Conservation (phyloP, 1,284 basidiomycete genomes). For the Moesziomyces sp. region DNA sequence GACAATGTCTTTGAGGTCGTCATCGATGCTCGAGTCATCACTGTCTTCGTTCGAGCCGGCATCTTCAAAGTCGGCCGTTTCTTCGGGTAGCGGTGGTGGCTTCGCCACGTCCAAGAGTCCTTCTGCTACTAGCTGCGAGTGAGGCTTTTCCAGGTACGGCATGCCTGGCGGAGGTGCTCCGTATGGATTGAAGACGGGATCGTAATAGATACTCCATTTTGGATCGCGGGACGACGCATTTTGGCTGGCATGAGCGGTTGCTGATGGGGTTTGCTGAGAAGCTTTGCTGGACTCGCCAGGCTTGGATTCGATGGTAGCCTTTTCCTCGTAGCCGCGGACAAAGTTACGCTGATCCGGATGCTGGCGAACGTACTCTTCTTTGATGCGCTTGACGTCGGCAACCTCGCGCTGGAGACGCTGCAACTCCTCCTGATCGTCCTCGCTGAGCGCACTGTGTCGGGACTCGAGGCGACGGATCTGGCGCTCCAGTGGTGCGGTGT, state of each 20-base stretch:
- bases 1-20: constrained; percentile 59
- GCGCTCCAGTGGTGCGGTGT: constrained; percentile 41
- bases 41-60: constrained; percentile 22
- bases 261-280: neutral
- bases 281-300: neutral
- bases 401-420: constrained; percentile 44
- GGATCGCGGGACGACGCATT: constrained; percentile 14
- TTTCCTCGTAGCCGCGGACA: constrained; percentile 73
- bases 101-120: constrained; percentile 42
- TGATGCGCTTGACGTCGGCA: constrained; percentile 47
- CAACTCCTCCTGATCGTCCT: constrained; percentile 42
- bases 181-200: constrained; percentile 90
- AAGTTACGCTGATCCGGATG: constrained; percentile 85
- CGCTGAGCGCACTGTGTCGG: constrained; percentile 16
- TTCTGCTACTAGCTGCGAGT: constrained; percentile 37
- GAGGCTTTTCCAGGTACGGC: constrained; percentile 81
- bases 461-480: constrained; percentile 50
- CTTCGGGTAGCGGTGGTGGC: constrained; percentile 34
- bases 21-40: constrained; percentile 55
- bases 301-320: neutral
- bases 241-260: no score
- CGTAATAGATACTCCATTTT: constrained; percentile 84
- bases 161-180: constrained; percentile 96
- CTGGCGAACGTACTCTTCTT: constrained; percentile 75
- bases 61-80: constrained; percentile 4